Evolutionary conservation across 148 eudicot genomes (phyloP), one percentile per base, ranked within the genome.

Genomic region (Rhododendron williamsianum): DNA sequence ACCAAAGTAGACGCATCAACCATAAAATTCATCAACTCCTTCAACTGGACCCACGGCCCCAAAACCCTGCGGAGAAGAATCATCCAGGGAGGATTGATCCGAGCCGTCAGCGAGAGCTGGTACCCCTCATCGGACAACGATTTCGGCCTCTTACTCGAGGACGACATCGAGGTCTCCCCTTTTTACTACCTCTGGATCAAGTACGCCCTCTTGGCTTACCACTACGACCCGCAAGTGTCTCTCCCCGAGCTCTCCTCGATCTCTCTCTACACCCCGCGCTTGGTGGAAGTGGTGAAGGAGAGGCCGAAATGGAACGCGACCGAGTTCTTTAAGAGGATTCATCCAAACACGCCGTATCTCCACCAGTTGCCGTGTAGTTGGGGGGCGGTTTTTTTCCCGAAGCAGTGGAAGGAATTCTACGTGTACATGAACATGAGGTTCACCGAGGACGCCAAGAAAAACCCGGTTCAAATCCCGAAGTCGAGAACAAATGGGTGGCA

Each of bases 361-460:
- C 99, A 96, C 80, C 99, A 97, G 80, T 84, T 97, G 7, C 98
- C 98, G 3, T 95, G 98, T 49, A 97, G 99, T 52, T 97, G 99
- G 99, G 99, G 98, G 0, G 98, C 99, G 0, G 94, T 97, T 18
- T 97, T 97, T 87, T 95, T 96, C 90, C 99, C 99, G 2, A 96
- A 96, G 85, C 99, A 95, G 6, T 97, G 99, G 99, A 88, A 96
- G 80, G 99, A 97, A 81, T 95, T 97, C 82, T 97, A 95, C n/a
- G 98, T 96, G 65, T 96, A 96, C 89, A 96, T 96, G 99, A 96
- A 96, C 93, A 95, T 92, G 98, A 87, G 99, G 25, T 96, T 96
- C 80, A 96, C 99, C 9, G 96, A 94, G 82, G 95, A 96, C 25
- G 92, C 99, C 4, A 96, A 96, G 92, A 73, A 92, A 51, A 95